Percentiles rank a stretch among this genome's conserved stretches.
These are phyloP conservation scores for Limnomonas spitsbergensis DNA, from an alignment of 139 green algal genomes.

Conservation along the genomic window DNA sequence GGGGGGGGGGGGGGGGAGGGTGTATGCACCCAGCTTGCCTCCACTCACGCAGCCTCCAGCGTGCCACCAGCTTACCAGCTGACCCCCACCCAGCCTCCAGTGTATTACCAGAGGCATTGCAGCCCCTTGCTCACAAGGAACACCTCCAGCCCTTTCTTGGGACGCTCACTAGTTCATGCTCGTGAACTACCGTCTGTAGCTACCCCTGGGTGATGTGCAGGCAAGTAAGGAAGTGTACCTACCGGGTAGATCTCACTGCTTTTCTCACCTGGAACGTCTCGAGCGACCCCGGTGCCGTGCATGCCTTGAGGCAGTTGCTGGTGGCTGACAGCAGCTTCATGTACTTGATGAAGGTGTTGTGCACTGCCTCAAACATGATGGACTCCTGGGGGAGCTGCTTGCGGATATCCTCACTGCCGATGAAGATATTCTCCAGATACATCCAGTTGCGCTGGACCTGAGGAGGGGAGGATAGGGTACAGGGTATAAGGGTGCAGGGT, in stretches of 20 bases:
- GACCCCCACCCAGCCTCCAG: no score
- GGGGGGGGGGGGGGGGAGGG: no score
- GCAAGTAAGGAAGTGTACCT: no score
- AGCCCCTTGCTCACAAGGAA: no score
- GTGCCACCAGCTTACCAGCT: no score
- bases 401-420: constrained; percentile 85
- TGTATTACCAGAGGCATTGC: no score
- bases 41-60: constrained; percentile 43
- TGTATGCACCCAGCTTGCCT: constrained; percentile 85
- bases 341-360: constrained; percentile 55
- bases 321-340: constrained; percentile 54
- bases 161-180: no score
- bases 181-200: no score
- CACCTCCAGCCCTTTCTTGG: no score
- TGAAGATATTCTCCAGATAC: constrained; percentile 92
- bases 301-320: constrained; percentile 50
- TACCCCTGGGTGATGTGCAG: no score
- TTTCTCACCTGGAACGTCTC: constrained; percentile 58
- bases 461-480: constrained; percentile 9
- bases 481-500: neutral
- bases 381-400: constrained; percentile 80
- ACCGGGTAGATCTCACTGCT: no score
- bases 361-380: constrained; percentile 70
- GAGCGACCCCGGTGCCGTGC: constrained; percentile 53
- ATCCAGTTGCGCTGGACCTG: constrained; percentile 85